Base-by-base conservation (phyloP, 805 yeast genomes). In the Yarrowia sp. region DNA sequence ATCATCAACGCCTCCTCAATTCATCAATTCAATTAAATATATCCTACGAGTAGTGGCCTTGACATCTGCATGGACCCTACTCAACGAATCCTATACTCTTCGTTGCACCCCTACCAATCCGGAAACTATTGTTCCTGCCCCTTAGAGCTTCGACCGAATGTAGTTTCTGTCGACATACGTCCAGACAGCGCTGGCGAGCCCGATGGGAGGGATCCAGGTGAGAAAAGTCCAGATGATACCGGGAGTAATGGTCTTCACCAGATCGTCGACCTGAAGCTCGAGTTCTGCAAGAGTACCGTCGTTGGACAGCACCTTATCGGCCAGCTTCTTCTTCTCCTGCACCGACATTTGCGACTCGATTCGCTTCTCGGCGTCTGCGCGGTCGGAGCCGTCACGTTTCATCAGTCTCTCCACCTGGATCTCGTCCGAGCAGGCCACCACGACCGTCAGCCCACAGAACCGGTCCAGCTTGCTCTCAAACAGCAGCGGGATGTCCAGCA, bases 401-500 rank as follows among this genome's bases (percentile, higher is more conserved):
- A 83, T 74, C 46, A 95, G 81, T 68, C 99, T 81, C 70, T 82
- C 78, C 44, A 89, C 70, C 75, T 95, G 98, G 1, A 77, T 68
- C 1, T 83, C 83, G 20, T 79, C 79, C 13, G 81, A 79, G 71
- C 96, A 90, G 0, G 87, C 77, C 0, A 93, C 91, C 15, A 90
- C 87, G 2, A 94, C 76, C 0, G 88, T 84, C 10, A 80, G 75
- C 0, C 95, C 96, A 75, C 98, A 94, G 30, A 88, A 78, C 55
- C 75, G 72, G 74, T 91, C 87, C 71, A 94, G 80, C 1, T 86
- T 85, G 42, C 92, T 83, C 76, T 95, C 99, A 76, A 91, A 95
- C 19, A 95, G 79, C 44, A 95, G 79, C 1, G 99, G 99, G 2
- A 96, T 94, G 74, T 95, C 99, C 60, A 95, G 77, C 0, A 95